Base-by-base conservation (phyloP, 2,329 filamentous ascomycete genomes). In the Exserohilum rostratum region DNA sequence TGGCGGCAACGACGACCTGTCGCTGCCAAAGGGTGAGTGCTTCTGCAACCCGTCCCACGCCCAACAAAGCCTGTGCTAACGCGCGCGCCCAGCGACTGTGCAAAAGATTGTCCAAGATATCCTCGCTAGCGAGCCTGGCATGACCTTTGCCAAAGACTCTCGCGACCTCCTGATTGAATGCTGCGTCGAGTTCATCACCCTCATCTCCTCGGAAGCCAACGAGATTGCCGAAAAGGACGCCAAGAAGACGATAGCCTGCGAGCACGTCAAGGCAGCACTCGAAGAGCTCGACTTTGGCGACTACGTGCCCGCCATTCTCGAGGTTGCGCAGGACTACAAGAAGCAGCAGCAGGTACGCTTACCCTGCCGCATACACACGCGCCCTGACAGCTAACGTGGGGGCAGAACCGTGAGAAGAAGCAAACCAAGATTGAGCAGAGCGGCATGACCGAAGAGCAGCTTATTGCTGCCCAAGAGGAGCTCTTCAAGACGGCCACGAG, bases 191-290 rank as follows among this genome's bases (percentile, higher is more conserved):
- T 99, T 99, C 77, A 97, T 99, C 76, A 98, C 95, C 15, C 86
- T 99, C 69, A 90, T 99, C 66, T 97, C 93, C n/a, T 96, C 91
- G 43, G 93, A 99, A 79, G 95, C 95, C 59, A 99, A 99, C 77
- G 95, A 99, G 69, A 99, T 99, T 62, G 96, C 93, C 11, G 95
- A 99, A 76, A 96, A 96, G 77, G 95, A 99, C 71, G 91, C 93
- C 45, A 99, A 99, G 82, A 99, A 99, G 84, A 99, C 95, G 3
- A 99, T 99, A 67, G 93, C 93, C 11, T 96, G 91, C 76, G 95
- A 99, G 70, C 95, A 99, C 79, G 96, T 99, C 68, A 96, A 93
- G 71, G 93, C 93, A 71, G 95, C 95, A 0, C 84, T 99, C 37
- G 90, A 93, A 67, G 90, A 96, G 68, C 85, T 99, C 17, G 95